Conservation (phyloP, 345 rosid genomes). For the Mercurialis annua region DNA sequence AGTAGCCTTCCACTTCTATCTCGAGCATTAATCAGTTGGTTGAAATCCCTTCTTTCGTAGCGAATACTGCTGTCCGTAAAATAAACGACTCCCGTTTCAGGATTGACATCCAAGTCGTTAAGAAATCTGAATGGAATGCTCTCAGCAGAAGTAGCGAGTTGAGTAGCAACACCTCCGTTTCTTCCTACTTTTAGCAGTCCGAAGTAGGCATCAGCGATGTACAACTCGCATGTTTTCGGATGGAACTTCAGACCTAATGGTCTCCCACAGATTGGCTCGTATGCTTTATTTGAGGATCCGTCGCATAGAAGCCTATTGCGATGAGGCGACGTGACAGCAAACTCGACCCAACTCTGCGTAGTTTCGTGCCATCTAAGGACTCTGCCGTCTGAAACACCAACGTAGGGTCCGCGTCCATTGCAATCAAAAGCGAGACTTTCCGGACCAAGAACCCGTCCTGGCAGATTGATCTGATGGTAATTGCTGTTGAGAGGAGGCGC, state of each 20-base stretch:
- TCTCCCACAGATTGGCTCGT: constrained; percentile 80
- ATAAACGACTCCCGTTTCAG: constrained; percentile 50
- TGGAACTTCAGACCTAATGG: constrained; percentile 71
- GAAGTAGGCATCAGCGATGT: constrained; percentile 75
- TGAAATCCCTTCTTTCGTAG: constrained; percentile 74
- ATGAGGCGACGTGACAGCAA: constrained; percentile 49
- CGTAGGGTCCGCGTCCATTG: constrained; percentile 51
- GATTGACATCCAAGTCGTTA: constrained; percentile 69
- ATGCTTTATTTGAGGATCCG: constrained; percentile 51
- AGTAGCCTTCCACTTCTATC: constrained; percentile 66
- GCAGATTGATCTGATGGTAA: constrained; percentile 24
- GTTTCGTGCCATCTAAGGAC: constrained; percentile 56
- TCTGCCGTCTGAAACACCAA: constrained; percentile 65
- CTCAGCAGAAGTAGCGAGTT: constrained; percentile 50
- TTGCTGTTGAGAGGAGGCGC: neutral
- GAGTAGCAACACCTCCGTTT: constrained; percentile 56
- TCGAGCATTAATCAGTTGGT: too few species aligned
- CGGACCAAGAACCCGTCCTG: constrained; percentile 33
- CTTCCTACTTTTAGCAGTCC: constrained; percentile 67
- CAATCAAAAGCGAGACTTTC: constrained; percentile 57
- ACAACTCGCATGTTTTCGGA: constrained; percentile 61
- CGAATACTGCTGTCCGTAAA: constrained; percentile 66
- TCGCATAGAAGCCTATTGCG: constrained; percentile 39
- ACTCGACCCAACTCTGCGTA: constrained; percentile 49
- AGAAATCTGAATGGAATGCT: constrained; percentile 56